These are phyloP conservation scores for Tetrahymena borealis DNA, from an alignment of 73 alveolate genomes.

Conservation along the genomic window DNA sequence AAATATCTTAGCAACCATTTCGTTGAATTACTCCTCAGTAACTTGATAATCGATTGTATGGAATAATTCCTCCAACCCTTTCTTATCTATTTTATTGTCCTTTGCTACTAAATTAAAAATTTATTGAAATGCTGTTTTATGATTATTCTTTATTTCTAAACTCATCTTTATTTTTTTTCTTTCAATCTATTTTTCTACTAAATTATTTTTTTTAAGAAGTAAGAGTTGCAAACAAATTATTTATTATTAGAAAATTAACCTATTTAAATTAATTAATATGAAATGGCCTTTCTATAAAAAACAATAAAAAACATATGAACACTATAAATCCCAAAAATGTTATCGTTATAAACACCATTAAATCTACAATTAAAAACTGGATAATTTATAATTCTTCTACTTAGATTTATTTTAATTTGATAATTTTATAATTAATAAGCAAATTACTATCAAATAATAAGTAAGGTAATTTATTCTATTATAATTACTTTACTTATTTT, in stretches of 20 bases:
- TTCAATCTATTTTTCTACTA: background rate
- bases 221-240: background rate
- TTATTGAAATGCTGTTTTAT: constrained; percentile 29
- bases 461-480: too few relatives aligned
- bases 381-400: too few relatives aligned
- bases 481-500: too few relatives aligned
- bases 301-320: too few relatives aligned
- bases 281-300: too few relatives aligned
- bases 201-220: background rate
- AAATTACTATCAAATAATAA: too few relatives aligned
- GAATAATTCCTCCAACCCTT: constrained; percentile 38
- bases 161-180: constrained; percentile 1
- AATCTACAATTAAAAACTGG: too few relatives aligned
- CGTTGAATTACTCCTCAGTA: constrained; percentile 38
- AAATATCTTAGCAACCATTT: constrained; percentile 35
- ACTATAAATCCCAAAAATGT: too few relatives aligned
- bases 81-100: constrained; percentile 36
- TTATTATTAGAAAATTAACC: background rate
- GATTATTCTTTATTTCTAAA: constrained; percentile 39
- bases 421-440: too few relatives aligned
- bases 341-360: too few relatives aligned
- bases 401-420: too few relatives aligned
- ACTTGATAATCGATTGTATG: constrained; percentile 39
- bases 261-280: too few relatives aligned
- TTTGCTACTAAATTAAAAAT: constrained; percentile 30